Evolutionary conservation across 371 early-diverging fungal species (phyloP).

Genomic region (Mortierella sp.): DNA sequence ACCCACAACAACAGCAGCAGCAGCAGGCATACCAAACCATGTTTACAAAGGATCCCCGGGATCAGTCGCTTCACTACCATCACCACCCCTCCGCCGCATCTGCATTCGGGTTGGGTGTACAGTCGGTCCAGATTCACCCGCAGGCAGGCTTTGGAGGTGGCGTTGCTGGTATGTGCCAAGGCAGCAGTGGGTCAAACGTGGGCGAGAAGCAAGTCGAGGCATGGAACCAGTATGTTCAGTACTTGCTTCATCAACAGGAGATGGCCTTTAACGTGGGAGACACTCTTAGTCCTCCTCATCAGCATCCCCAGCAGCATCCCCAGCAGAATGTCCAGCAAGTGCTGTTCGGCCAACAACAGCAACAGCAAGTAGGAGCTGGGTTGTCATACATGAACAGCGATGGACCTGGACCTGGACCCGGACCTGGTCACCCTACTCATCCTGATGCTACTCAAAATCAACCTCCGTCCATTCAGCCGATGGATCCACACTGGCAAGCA

Average conservation of each 20-base stretch:
- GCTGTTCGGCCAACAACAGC: not conserved
- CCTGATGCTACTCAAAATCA: not conserved
- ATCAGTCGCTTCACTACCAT: not conserved
- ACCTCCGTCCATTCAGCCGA: not conserved
- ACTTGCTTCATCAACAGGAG: constrained; percentile 26
- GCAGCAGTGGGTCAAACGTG: not conserved
- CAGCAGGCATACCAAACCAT: not conserved
- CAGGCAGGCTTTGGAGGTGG: not conserved
- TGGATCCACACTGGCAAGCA: constrained; percentile 53
- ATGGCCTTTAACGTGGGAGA: not conserved
- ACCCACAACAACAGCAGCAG: not conserved
- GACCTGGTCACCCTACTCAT: not conserved
- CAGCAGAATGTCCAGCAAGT: constrained; percentile 16
- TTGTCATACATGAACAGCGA: not conserved
- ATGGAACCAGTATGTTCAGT: constrained; percentile 44
- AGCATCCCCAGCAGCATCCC: constrained; percentile 4
- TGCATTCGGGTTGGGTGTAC: not conserved
- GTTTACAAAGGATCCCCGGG: not conserved
- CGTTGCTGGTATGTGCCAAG: not conserved
- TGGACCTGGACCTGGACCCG: too few species aligned
- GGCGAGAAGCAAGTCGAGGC: constrained; percentile 9
- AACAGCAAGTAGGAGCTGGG: not conserved
- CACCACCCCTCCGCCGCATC: not conserved
- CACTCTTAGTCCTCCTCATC: not conserved
- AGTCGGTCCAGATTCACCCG: not conserved